phyloP scores from a whole-genome alignment of 495 filamentous ascomycete genomes.

The Copromyces sp. region DNA sequence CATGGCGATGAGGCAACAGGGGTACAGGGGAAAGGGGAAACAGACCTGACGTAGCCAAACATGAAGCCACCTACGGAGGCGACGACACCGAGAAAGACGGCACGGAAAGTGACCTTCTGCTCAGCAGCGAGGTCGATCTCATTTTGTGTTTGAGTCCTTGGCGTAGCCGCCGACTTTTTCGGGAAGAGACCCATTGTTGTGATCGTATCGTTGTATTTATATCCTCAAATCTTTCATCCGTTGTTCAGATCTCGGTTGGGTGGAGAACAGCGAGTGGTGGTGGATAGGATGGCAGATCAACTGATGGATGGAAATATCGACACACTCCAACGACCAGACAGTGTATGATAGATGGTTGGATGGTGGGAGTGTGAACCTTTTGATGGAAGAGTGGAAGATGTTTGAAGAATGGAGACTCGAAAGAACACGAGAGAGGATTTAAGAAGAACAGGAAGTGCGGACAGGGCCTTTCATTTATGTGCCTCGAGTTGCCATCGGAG shows the following conservation, averaged over 20 bases:
- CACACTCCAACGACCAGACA: not conserved
- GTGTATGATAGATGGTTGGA: not conserved
- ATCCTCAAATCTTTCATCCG: not conserved
- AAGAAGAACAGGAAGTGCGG: not conserved
- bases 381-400: not conserved
- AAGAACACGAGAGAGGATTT: not conserved
- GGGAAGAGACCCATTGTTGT: not conserved
- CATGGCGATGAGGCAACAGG: not conserved
- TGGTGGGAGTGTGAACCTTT: not conserved
- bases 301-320: not conserved
- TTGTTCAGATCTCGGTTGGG: not conserved
- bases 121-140: slow-evolving; percentile 3
- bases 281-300: not conserved
- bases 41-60: slow-evolving; percentile 64
- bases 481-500: not conserved
- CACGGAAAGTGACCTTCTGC: slow-evolving; percentile 27
- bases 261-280: not conserved
- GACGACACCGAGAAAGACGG: slow-evolving; percentile 32
- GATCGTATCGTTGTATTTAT: not conserved
- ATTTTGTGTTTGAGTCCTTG: not conserved
- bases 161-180: not conserved
- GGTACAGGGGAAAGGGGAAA: not conserved
- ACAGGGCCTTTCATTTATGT: not conserved
- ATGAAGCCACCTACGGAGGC: slow-evolving; percentile 70
- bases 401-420: not conserved